Conservation (phyloP, 305 asterid species). For the Fraxinus angustifolia region DNA sequence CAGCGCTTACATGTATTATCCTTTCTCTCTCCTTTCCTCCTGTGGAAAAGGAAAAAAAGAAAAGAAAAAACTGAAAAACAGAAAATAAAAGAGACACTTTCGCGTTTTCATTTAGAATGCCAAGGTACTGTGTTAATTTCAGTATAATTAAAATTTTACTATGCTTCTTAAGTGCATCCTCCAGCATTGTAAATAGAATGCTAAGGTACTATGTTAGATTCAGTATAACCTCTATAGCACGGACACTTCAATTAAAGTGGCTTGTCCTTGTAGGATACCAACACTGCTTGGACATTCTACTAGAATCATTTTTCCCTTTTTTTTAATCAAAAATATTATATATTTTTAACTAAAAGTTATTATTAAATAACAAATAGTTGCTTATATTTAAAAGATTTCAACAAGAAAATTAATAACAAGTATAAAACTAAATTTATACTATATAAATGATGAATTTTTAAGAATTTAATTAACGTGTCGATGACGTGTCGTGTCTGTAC, state of each 20-base stretch:
- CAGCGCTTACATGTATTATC: not conserved
- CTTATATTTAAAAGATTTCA: not conserved
- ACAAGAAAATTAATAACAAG: not conserved
- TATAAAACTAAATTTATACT: too few species aligned
- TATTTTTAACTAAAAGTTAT: not conserved
- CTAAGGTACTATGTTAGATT: not conserved
- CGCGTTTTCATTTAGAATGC: not conserved
- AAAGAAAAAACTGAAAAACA: not conserved
- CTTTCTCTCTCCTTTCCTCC: slow-evolving; percentile 9
- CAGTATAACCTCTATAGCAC: not conserved
- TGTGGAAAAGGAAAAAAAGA: not conserved
- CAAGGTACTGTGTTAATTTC: not conserved
- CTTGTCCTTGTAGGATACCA: not conserved
- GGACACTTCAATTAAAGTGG: not conserved
- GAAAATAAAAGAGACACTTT: not conserved
- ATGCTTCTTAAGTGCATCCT: slow-evolving; percentile 12
- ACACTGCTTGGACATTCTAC: not conserved
- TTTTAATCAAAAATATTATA: too few species aligned
- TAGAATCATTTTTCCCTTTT: not conserved
- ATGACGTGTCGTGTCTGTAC: too few species aligned
- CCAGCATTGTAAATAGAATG: slow-evolving; percentile 14
- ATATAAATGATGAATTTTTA: not conserved
- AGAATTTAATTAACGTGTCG: not conserved
- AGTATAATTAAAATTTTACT: slow-evolving; percentile 4
- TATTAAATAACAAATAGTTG: not conserved